Evolutionary conservation across 257 asterid genomes (phyloP), one percentile per base, ranked within the genome.

Genomic region (Fraxinus pennsylvanica): DNA sequence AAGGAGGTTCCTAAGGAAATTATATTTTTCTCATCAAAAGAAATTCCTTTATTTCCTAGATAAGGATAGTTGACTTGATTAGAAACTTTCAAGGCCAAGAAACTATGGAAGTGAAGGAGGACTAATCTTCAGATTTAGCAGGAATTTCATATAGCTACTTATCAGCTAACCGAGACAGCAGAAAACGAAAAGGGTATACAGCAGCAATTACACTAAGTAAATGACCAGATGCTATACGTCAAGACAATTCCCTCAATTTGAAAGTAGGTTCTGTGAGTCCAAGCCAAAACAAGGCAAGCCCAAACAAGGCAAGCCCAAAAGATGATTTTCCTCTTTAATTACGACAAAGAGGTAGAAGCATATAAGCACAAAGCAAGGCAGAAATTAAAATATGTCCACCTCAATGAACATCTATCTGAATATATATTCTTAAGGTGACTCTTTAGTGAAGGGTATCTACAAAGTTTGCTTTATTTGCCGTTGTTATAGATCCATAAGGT

Each of bases 381-480:
- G 35, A 80, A 67, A 85, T 79, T 79, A 84, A 78, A 78, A 74
- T 38, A 77, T 75, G 86, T 82, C 89, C 89, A 90, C 91, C 95
- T 82, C 93, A 93, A 88, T 80, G 90, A 87, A 86, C 84, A 87
- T 80, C 84, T 81, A 81, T 79, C 77, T 75, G 72, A 78, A 74
- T 74, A 80, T 72, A 82, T 85, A 79, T 84, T 74, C 93, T 86
- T 84, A 86, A 92, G 88, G 91, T 69, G 91, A 81, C 83, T 79
- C 39, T 61, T 76, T 78, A 80, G 76, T 57, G 54, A 79, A 77
- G 65, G 75, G 65, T 63, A 54, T 81, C 80, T 76, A 73, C n/a
- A 72, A 59, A 77, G 10, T 67, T 65, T 15, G 14, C 78, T 76
- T 81, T 83, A 84, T 76, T 82, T 47, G 63, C 66, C 81, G 17